Percentiles rank a stretch among this genome's conserved stretches.
These are phyloP conservation scores for Chamaecrista fasciculata DNA, from an alignment of 306 rosid species.

Conservation along the genomic window DNA sequence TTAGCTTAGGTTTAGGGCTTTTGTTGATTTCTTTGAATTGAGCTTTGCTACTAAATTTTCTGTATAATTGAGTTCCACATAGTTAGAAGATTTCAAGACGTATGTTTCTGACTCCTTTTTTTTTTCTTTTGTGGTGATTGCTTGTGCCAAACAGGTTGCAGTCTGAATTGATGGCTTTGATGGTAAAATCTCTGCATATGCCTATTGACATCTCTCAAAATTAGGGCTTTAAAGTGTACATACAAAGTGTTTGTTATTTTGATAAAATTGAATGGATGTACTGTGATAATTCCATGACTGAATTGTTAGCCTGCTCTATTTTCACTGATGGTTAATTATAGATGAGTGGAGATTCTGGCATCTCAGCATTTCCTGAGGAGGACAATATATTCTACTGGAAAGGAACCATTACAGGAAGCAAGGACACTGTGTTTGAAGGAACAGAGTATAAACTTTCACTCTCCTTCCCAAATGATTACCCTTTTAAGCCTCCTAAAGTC, in stretches of 20 bases:
- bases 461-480: conserved; percentile 85
- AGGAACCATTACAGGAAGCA: conserved; percentile 93
- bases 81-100: background rate
- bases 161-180: conserved; percentile 93
- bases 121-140: conserved; percentile 10
- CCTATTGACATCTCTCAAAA: background rate
- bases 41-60: background rate
- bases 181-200: conserved; percentile 52
- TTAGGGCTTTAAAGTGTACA: background rate
- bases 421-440: conserved; percentile 88
- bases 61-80: background rate
- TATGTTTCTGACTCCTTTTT: conserved; percentile 24
- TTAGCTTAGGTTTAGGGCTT: no score
- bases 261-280: background rate
- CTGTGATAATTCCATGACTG: background rate
- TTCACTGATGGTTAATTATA: conserved; percentile 21
- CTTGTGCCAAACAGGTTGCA: conserved; percentile 60
- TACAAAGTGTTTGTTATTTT: no score
- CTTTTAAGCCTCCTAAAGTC: conserved; percentile 91
- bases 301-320: no score
- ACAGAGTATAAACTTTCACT: conserved; percentile 79
- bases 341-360: conserved; percentile 93
- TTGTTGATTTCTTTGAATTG: background rate
- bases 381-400: conserved; percentile 95
- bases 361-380: conserved; percentile 97